A percentile compares a stretch with the other conserved stretches of the same genome.
phyloP scores from a whole-genome alignment of 768 basidiomycete genomes.

The Phylloporus sp. region DNA sequence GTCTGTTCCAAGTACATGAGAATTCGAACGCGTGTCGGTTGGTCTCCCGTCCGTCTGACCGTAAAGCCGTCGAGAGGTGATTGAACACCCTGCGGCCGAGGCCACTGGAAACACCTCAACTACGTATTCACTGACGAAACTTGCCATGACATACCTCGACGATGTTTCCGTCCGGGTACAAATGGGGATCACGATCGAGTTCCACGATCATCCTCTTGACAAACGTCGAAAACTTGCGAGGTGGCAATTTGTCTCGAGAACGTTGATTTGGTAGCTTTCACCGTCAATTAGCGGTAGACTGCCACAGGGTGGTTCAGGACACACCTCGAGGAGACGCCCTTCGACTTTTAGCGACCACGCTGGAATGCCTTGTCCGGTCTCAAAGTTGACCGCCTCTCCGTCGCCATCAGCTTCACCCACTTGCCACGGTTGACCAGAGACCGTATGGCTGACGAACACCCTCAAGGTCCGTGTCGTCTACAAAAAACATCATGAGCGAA shows the following conservation, averaged over 20 bases:
- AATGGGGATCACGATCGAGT: slow-evolving; percentile 73
- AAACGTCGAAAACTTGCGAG: slow-evolving; percentile 80
- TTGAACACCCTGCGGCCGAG: slow-evolving; percentile 48
- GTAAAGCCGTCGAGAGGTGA: slow-evolving; percentile 83
- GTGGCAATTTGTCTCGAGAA: slow-evolving; percentile 54
- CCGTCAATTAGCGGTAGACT: not conserved
- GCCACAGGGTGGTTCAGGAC: slow-evolving; percentile 15
- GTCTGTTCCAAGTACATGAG: slow-evolving; percentile 81
- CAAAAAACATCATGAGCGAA: slow-evolving; percentile 2
- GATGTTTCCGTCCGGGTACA: slow-evolving; percentile 83
- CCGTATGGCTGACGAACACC: slow-evolving; percentile 83
- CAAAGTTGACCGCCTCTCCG: slow-evolving; percentile 47
- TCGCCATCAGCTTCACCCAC: slow-evolving; percentile 36
- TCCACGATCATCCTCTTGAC: slow-evolving; percentile 83
- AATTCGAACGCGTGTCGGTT: slow-evolving; percentile 71
- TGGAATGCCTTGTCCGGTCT: slow-evolving; percentile 85
- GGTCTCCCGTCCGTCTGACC: slow-evolving; percentile 74
- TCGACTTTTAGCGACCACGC: slow-evolving; percentile 88
- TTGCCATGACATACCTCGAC: slow-evolving; percentile 59
- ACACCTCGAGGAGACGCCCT: slow-evolving; percentile 77
- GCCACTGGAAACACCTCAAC: slow-evolving; percentile 46
- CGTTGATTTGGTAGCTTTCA: slow-evolving; percentile 55
- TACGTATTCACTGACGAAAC: not conserved
- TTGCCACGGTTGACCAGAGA: slow-evolving; percentile 85
- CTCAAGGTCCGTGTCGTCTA: slow-evolving; percentile 81